Percentiles rank a stretch among this genome's conserved stretches.
Evolutionary conservation across 2,329 filamentous ascomycete species (phyloP).

Genomic region (Cladosporium colombiae): DNA sequence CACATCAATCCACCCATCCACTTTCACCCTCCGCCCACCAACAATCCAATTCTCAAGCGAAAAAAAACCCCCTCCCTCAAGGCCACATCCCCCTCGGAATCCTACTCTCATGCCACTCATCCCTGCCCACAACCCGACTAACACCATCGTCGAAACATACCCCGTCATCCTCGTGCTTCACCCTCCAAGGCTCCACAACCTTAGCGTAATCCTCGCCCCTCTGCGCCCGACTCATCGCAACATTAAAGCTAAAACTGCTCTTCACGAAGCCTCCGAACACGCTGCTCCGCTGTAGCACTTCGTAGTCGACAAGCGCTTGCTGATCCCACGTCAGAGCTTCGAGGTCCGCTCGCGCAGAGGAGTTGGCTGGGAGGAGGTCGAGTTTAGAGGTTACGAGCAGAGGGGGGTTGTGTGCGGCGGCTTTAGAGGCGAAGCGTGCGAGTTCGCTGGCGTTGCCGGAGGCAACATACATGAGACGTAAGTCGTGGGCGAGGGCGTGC

Average conservation of each 20-base stretch:
- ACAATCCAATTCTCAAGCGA: not conserved
- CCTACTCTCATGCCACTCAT: constrained; percentile 29
- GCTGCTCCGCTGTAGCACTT: constrained; percentile 49
- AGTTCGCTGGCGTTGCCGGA: constrained; percentile 45
- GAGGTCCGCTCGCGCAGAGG: constrained; percentile 39
- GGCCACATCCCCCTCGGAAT: constrained; percentile 35
- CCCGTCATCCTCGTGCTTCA: constrained; percentile 28
- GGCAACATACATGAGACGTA: constrained; percentile 46
- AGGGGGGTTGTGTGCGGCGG: constrained; percentile 34
- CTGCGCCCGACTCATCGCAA: constrained; percentile 47
- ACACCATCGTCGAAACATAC: constrained; percentile 34
- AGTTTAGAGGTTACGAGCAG: constrained; percentile 47
- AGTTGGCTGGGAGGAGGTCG: constrained; percentile 43
- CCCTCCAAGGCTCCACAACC: constrained; percentile 30
- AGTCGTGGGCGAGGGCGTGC: constrained; percentile 35
- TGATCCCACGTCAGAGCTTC: constrained; percentile 50
- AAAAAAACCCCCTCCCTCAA: constrained; percentile 21
- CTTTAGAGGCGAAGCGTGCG: constrained; percentile 40
- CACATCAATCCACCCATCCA: not conserved
- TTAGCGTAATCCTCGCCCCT: constrained; percentile 31
- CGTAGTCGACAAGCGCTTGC: constrained; percentile 53
- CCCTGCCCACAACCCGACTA: constrained; percentile 31
- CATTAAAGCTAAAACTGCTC: constrained; percentile 51
- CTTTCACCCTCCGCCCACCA: not conserved
- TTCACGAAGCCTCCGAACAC: constrained; percentile 48